Base-by-base conservation (phyloP, 2,329 filamentous ascomycete genomes). In the Apiospora koreana region DNA sequence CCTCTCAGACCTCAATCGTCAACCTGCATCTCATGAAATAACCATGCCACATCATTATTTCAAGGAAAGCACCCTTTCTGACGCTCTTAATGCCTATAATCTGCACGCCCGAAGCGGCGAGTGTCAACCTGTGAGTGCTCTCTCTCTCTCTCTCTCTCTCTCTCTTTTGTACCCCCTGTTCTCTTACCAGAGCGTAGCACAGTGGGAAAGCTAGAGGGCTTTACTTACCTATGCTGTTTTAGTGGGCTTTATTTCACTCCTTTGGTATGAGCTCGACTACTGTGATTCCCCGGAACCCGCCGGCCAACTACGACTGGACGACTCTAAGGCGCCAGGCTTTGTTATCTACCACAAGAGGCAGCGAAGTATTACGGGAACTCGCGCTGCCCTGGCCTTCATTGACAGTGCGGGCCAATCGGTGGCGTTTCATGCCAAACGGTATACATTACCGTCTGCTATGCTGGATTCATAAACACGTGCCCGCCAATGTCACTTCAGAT, bases 331-430 rank as follows among this genome's bases (percentile, higher is more conserved):
- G 21, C 10, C 9, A 10, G 21, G 21, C 45, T 21, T 6, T 46
- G 21, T 6, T 46, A 18, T 8, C 6, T 1, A 14, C 1, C 1
- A 1, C 3, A 16, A 8, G 4, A 2, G 25, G 9, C 23, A 3
- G n/a, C 46, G 10, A 21, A 6, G 4, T 46, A n/a, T 6, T 46
- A n/a, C 45, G 21, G 45, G 45, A 46, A 3, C 45, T 46, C 45
- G n/a, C 14, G 8, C 10, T 8, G n/a, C 46, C 45, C 2, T 46
- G 45, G 45, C 45, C 45, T 7, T 46, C 45, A 46, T 6, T 46
- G 45, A 46, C n/a, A n/a, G n/a, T n/a, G n/a, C n/a, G n/a, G n/a
- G n/a, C n/a, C n/a, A n/a, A n/a, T n/a, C 46, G n/a, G 10, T 48
- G 46, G 46, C 46, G 46, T 48, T 48, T 12, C 25, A 8, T 48